Evolutionary conservation across 2,329 filamentous ascomycete genomes (phyloP).

Genomic region (Colletotrichum noveboracense): DNA sequence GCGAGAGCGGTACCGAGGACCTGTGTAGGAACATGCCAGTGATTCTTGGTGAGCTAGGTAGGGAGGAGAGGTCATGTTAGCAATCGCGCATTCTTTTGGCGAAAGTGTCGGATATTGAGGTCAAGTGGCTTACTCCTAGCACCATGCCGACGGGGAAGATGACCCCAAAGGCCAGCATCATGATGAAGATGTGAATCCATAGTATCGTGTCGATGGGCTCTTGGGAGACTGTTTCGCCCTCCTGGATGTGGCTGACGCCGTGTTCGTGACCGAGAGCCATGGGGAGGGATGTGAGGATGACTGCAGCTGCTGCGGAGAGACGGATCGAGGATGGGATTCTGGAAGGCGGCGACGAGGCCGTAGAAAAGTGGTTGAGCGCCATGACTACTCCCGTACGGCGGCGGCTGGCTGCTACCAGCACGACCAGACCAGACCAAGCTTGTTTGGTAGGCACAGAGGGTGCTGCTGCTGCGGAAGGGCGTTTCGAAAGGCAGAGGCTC

Average conservation of each 20-base stretch:
- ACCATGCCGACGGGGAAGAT: conserved; percentile 97
- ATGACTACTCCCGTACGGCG: neutral
- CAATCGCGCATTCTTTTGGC: neutral
- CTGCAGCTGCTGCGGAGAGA: neutral
- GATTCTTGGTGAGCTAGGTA: conserved; percentile 78
- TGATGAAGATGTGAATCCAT: conserved; percentile 93
- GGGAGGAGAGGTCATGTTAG: conserved; percentile 1
- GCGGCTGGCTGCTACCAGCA: neutral
- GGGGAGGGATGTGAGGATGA: conserved; percentile 17
- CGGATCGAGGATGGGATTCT: neutral
- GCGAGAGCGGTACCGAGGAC: conserved; percentile 76
- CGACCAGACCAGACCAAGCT: neutral
- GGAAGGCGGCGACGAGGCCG: conserved; percentile 12
- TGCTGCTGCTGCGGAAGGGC: neutral
- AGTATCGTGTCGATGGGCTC: conserved; percentile 84
- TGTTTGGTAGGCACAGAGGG: neutral
- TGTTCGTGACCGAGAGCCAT: conserved; percentile 50
- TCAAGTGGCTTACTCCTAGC: conserved; percentile 70
- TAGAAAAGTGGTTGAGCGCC: conserved; percentile 11
- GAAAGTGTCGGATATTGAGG: neutral
- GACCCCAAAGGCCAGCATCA: conserved; percentile 87
- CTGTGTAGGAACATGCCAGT: conserved; percentile 94
- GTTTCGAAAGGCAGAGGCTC: conserved; percentile 11
- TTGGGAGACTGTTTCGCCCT: conserved; percentile 71
- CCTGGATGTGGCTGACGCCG: conserved; percentile 62